phyloP scores from a whole-genome alignment of 2,329 filamentous ascomycete species.

The Orbilia ellipsospora region DNA sequence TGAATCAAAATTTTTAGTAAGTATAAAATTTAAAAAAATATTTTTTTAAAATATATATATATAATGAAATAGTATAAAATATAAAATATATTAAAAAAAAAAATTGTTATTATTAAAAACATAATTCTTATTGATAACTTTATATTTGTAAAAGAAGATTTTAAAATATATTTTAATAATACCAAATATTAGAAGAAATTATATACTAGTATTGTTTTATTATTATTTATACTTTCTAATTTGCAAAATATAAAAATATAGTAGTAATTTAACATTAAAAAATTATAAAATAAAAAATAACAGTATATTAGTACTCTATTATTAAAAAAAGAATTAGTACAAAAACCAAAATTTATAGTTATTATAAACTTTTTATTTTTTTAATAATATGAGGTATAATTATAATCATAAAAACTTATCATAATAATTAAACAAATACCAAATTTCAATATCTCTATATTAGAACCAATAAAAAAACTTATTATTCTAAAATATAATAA shows the following conservation, averaged over 20 bases:
- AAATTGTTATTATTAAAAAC: no score
- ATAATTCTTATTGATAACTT: constrained; percentile 2
- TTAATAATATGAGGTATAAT: constrained; percentile 1
- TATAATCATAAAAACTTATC: background rate
- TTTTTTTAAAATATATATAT: no score
- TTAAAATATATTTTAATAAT: background rate
- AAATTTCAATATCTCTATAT: no score
- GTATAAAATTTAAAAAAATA: background rate
- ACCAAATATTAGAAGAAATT: background rate
- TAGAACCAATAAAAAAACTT: no score
- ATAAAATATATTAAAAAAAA: no score
- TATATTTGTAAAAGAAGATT: constrained; percentile 1
- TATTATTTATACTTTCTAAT: background rate
- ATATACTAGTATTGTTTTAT: background rate
- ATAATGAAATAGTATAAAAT: no score
- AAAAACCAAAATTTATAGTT: background rate
- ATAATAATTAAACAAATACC: no score
- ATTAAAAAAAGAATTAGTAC: background rate
- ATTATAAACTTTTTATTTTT: background rate
- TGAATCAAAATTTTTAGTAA: background rate
- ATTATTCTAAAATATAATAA: no score
- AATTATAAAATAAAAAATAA: background rate
- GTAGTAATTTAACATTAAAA: background rate
- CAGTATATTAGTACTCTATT: background rate
- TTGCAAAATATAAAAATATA: background rate